A percentile compares a stretch with the other conserved stretches of the same genome.
These are phyloP conservation scores for Rhodamnia rubescens DNA, from an alignment of 345 rosid genomes.

Conservation along the genomic window DNA sequence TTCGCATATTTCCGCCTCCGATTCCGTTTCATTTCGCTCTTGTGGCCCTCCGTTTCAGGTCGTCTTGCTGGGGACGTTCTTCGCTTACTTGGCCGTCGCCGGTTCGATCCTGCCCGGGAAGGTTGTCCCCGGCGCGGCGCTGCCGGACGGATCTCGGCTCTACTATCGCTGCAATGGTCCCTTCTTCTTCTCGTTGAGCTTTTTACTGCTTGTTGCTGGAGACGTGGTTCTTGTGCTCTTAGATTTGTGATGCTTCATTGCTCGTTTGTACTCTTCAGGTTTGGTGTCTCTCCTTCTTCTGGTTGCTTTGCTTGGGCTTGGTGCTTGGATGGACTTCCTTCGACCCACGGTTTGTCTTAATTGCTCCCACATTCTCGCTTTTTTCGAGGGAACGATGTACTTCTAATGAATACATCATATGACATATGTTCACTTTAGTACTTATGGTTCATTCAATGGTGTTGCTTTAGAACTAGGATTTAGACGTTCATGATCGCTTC, in stretches of 20 bases:
- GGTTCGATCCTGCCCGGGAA: slow-evolving; percentile 62
- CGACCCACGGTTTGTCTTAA: slow-evolving; percentile 44
- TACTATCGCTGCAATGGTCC: slow-evolving; percentile 72
- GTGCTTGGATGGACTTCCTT: slow-evolving; percentile 40
- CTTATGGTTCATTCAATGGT: background rate
- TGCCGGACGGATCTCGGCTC: slow-evolving; percentile 63
- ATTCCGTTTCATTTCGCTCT: background rate
- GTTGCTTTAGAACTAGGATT: background rate
- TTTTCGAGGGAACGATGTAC: background rate
- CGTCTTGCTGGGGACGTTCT: slow-evolving; percentile 32
- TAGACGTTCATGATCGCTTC: background rate
- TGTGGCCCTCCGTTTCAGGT: slow-evolving; percentile 15
- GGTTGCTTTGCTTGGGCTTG: slow-evolving; percentile 45
- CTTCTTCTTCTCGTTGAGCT: background rate
- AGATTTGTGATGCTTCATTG: background rate
- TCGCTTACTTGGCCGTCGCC: slow-evolving; percentile 52
- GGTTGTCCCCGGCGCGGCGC: slow-evolving; percentile 46
- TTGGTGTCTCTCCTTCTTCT: slow-evolving; percentile 41
- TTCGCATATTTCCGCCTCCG: background rate
- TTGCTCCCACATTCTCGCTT: background rate
- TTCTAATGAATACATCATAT: background rate
- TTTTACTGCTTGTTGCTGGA: background rate
- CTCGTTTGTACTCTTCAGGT: slow-evolving; percentile 20
- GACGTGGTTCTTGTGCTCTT: background rate
- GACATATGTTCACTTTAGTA: background rate